Evolutionary conservation across 345 rosid genomes (phyloP), one percentile per base, ranked within the genome.

Genomic region (Salix suchowensis): DNA sequence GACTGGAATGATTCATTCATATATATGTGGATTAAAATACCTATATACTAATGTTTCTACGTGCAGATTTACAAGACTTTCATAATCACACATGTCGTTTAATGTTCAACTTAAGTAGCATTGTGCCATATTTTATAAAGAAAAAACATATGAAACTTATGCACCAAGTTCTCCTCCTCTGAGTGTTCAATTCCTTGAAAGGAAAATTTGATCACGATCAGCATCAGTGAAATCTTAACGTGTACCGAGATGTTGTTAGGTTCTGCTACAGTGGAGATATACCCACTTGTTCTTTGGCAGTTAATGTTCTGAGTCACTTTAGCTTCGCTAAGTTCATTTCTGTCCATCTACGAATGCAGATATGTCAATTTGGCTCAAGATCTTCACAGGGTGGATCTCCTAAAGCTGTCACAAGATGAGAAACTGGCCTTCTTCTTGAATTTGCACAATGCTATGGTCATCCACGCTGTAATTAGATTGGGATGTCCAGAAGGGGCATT

Each of bases 401-500:
- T 52, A 6, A 81, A 77, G 72, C 86, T 93, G 50, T 82, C 91
- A 3, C 75, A 75, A 4, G 82, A 88, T 28, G 97, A 93, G 84
- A 91, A 83, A 78, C 77, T 89, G 75, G 87, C 96, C 2, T 92
- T 96, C 84, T 96, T 93, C 81, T 68, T 96, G 82, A 96, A 96
- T 84, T 78, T 96, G 81, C 82, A 93, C 82, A 93, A 96, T 67
- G 94, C 98, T 36, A 96, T 96, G 99, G 91, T 88, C 67, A 92
- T 96, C 75, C 98, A 96, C 83, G 97, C 96, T 19, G 81, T 88
- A 40, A 88, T 93, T 65, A 91, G 91, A 80, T 78, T 88, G 4
- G 94, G 94, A 18, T 84, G 82, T 36, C 89, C 93, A 0, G 90
- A 86, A 52, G 93, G 98, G 77, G 72, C 89, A 42, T 80, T 89